Conservation (phyloP, 2,329 filamentous ascomycete genomes). For the Fusarium pseudograminearum region DNA sequence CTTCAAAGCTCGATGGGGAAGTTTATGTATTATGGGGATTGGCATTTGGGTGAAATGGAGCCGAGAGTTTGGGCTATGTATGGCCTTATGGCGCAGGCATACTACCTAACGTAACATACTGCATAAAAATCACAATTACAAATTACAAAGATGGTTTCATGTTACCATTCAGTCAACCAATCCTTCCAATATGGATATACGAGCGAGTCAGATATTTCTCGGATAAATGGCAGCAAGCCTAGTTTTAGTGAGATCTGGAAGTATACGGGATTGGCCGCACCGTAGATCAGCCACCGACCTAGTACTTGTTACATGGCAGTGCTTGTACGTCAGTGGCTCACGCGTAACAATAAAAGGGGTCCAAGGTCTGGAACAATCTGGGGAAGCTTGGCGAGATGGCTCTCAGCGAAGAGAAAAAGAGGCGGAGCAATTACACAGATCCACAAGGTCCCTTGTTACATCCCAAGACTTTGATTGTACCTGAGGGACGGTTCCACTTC, state of each 20-base stretch:
- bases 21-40: neutral
- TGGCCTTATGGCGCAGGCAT: neutral
- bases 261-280: slow-evolving; percentile 3
- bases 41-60: neutral
- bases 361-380: neutral
- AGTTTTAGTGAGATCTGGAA: neutral
- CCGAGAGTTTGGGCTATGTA: neutral
- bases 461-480: neutral
- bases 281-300: neutral
- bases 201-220: neutral
- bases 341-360: slow-evolving; percentile 12
- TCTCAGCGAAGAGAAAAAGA: neutral
- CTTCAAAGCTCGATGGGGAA: neutral
- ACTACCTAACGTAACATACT: neutral
- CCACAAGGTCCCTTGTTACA: neutral
- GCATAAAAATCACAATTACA: neutral
- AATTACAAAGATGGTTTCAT: neutral
- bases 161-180: neutral
- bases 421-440: slow-evolving; percentile 1
- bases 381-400: neutral
- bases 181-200: neutral
- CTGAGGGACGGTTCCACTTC: slow-evolving; percentile 4
- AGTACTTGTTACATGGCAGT: neutral
- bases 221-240: neutral
- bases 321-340: slow-evolving; percentile 3